Evolutionary conservation across 805 yeast genomes (phyloP), one percentile per base, ranked within the genome.

Genomic region (Hanseniaspora pseudoguilliermondii): DNA sequence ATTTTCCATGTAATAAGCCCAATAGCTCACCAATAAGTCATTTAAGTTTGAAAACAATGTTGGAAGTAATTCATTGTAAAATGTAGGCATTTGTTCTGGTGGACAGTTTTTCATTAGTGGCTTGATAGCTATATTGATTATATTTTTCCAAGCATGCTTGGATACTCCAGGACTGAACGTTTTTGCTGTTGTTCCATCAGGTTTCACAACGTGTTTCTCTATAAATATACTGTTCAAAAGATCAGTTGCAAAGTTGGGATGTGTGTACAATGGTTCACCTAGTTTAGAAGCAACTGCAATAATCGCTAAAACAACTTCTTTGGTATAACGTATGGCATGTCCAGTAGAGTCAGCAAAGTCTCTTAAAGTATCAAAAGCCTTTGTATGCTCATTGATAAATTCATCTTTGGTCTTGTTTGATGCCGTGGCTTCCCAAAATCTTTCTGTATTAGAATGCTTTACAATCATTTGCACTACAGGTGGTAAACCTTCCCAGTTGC

Each of bases 401-500:
- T 93, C 89, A 66, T 93, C 97, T 63, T 87, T 84, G 2, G 95
- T 82, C 69, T 93, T 95, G 57, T 86, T 85, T 1, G 96, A 86
- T 23, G 95, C 95, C 18, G 98, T 98, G 59, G 89, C 95, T 65
- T 95, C 97, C 99, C 99, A 93, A 67, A 93, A 93, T 63, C 97
- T 75, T 71, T 93, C 99, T 66, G 83, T 81, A 50, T 95, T 84
- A 58, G 95, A 84, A 63, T 87, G 84, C 60, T 79, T 78, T n/a
- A 91, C 96, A 73, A 95, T 91, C 1, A 91, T 76, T 66, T 87
- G 96, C 1, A 93, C 97, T 57, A 88, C 95, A 2, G 77, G 77
- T 0, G 98, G 97, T 49, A 93, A 73, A 41, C 80, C 86, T 15
- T 73, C 74, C 97, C 98, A 91, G 67, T 91, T 91, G 13, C 75